Base-by-base conservation (phyloP, 164 flowering plant genomes). In the Chloranthus sessilifolius region DNA sequence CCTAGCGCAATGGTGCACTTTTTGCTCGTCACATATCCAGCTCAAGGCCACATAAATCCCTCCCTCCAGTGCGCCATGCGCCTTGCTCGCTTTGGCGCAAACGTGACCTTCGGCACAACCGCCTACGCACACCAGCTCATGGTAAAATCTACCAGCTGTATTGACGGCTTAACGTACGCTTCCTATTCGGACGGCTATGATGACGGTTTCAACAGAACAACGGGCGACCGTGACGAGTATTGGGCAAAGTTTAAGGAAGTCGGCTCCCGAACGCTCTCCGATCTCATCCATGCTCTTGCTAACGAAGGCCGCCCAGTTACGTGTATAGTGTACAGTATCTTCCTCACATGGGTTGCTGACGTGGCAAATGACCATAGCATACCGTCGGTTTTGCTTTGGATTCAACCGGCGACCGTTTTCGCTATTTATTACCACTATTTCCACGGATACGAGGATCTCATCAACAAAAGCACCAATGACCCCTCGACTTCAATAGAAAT, bases 11-110 rank as follows among this genome's bases (percentile, higher is more conserved):
- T n/a, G n/a, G n/a, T n/a, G n/a, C 81, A 65, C 50, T 36, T 76
- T 49, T 60, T 79, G 8, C 21, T 79, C 1, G 52, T 74, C 1
- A 42, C 79, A 8, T 78, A 47, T 22, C 74, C 80, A 0, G 61
- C 65, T 0, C 82, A 74, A 31, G 78, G 82, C 52, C 72, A 67
- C 54, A 53, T 76, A 28, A 78, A 81, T 51, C 83, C 87, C 0
- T 2, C 58, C 31, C 76, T 81, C 28, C 79, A 68, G 17, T 50
- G 78, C 43, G 74, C 83, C 58, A 64, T 53, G 41, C 64, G 62
- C 3, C 71, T 81, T 7, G 8, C 55, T 16, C 37, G 47, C 37
- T 7, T 36, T 19, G 82, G 84, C 26, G 60, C 61, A 0, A 30
- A 38, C 0, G 80, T 78, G 57, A 74, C 87, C 25, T 68, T 67